A percentile compares a stretch with the other conserved stretches of the same genome.
Conservation (phyloP, 192 early-diverging fungal species). For the Podila minutissima region DNA sequence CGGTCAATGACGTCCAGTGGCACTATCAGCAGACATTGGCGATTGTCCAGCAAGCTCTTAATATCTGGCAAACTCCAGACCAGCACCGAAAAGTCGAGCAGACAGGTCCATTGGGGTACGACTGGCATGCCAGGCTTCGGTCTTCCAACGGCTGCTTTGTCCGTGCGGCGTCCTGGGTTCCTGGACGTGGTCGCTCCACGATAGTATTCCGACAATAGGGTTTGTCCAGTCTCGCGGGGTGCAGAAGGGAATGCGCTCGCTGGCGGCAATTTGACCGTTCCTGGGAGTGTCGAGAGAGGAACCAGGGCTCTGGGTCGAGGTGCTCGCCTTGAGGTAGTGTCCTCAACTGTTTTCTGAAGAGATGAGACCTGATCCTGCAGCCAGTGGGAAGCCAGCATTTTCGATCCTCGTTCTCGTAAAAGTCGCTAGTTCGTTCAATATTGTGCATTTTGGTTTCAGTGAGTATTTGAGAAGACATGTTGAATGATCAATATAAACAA, state of each 20-base stretch:
- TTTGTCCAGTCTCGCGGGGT: slow-evolving; percentile 14
- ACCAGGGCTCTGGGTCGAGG: slow-evolving; percentile 11
- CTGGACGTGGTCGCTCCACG: slow-evolving; percentile 2
- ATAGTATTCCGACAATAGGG: slow-evolving; percentile 33
- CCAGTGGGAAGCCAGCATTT: slow-evolving; percentile 46
- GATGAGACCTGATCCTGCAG: slow-evolving; percentile 46
- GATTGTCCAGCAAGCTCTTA: slow-evolving; percentile 56
- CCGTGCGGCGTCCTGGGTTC: background rate
- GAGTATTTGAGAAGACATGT: background rate
- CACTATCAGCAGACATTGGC: slow-evolving; percentile 58
- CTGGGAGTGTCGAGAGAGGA: slow-evolving; percentile 14
- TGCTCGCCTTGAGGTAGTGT: slow-evolving; percentile 4
- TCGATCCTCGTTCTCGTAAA: slow-evolving; percentile 39
- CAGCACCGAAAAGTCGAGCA: slow-evolving; percentile 61
- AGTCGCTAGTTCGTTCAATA: slow-evolving; percentile 13
- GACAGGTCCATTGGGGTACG: slow-evolving; percentile 27
- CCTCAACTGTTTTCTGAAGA: slow-evolving; percentile 30
- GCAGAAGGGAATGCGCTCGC: background rate
- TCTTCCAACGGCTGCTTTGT: background rate
- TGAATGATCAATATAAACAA: background rate
- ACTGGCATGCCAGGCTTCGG: background rate
- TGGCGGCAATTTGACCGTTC: slow-evolving; percentile 1
- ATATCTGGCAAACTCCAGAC: slow-evolving; percentile 57
- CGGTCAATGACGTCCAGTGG: slow-evolving; percentile 65
- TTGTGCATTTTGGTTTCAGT: background rate